Base-by-base conservation (phyloP, 768 basidiomycete genomes). In the Termitomyces sp. region DNA sequence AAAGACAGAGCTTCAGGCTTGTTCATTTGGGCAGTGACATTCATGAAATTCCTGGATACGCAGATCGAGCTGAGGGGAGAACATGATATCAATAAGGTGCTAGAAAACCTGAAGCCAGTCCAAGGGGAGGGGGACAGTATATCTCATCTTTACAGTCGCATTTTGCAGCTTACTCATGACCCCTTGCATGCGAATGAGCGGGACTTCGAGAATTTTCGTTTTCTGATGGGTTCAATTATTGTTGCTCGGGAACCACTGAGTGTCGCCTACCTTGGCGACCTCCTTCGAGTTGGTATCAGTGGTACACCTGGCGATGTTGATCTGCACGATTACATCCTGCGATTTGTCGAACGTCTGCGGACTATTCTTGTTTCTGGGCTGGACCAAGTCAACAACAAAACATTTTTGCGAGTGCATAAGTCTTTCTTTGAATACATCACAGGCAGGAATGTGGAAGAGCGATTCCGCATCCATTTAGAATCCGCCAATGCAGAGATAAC, bases 1-100 rank as follows among this genome's bases (percentile, higher is more conserved):
- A 43, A 26, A 12, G 37, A 45, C 3, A 33, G 30, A 12, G 55
- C 60, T 20, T 56, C 51, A 16, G 60, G 60, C 20, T 44, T 61
- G 39, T 61, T 57, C 36, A 57, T 61, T 12, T 61, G 60, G 60
- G 60, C 60, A 8, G 56, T 48, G 4, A 61, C 60, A 4, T 55
- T 57, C 39, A 30, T 36, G 4, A 43, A 53, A 10, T 61, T 61
- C 43, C 34, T 61, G 14, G 24, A 57, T 13, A 24, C 52, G 14
- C 55, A 48, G 34, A 27, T 63, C n/a, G 16, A 37, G 12, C 34
- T 18, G 13, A 27, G 33, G 24, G 62, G 62, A 5, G 51, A 32
- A 7, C 52, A 52, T 34, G 46, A 57, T 49, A 42, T 51, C 7
- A 16, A 53, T 12, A 51, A 56, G 4, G 34, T 64, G 12, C 40